phyloP scores from a whole-genome alignment of 306 rosid species.

The Vicia faba region DNA sequence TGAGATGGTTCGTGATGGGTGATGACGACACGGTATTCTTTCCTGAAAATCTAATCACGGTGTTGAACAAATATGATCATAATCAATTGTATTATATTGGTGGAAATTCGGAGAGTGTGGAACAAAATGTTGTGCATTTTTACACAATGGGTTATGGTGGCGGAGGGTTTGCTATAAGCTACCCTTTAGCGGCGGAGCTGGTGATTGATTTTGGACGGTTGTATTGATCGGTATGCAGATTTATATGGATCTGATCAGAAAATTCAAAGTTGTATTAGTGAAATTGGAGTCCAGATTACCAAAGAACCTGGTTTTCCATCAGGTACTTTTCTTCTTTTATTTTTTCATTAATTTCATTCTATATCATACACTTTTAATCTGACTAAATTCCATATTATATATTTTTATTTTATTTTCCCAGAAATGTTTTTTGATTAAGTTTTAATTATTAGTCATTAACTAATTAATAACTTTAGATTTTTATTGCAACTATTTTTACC shows the following conservation, averaged over 20 bases:
- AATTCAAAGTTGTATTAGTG: conserved; percentile 66
- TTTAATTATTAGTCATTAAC: too few relatives aligned
- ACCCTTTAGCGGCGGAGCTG: conserved; percentile 62
- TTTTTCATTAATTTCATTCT: background rate
- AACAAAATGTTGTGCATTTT: conserved; percentile 58
- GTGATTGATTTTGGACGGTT: conserved; percentile 65
- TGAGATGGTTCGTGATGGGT: conserved; percentile 89
- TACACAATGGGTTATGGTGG: conserved; percentile 75
- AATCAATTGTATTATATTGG: conserved; percentile 81
- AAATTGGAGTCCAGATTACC: conserved; percentile 72
- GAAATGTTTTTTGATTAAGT: too few relatives aligned
- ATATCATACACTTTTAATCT: background rate
- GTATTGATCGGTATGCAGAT: conserved; percentile 59
- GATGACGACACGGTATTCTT: conserved; percentile 87
- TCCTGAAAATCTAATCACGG: conserved; percentile 55
- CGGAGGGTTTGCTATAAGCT: conserved; percentile 74
- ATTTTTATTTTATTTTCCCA: background rate
- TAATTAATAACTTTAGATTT: too few relatives aligned
- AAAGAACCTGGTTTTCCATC: conserved; percentile 84
- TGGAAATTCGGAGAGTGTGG: conserved; percentile 75
- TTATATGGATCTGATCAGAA: conserved; percentile 72
- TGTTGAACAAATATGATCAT: conserved; percentile 70
- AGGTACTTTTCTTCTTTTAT: conserved; percentile 37
- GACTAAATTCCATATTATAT: background rate
- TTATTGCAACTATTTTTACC: too few relatives aligned